Percentiles rank a stretch among this genome's conserved stretches.
These are phyloP conservation scores for Scenedesmus sp. DNA, from an alignment of 163 green algal species.

Conservation along the genomic window DNA sequence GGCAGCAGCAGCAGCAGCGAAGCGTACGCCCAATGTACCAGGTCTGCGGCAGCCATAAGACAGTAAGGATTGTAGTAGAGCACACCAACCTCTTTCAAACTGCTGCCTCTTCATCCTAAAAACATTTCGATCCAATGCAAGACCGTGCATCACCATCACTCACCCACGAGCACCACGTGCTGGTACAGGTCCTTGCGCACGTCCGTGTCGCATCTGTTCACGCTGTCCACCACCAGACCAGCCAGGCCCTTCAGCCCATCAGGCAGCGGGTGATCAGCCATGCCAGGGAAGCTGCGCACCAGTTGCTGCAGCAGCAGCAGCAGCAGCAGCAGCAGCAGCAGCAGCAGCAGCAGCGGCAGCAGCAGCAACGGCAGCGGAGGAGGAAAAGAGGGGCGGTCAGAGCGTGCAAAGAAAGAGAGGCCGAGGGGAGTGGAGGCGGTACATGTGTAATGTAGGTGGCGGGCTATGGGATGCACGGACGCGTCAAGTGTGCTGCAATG, in stretches of 20 bases:
- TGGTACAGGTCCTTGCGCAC: slow-evolving; percentile 92
- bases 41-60: neutral
- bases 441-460: too few relatives aligned
- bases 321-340: neutral
- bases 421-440: too few relatives aligned
- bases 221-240: slow-evolving; percentile 35
- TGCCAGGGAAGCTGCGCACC: slow-evolving; percentile 50
- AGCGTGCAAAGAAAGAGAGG: neutral
- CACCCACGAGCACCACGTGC: slow-evolving; percentile 84
- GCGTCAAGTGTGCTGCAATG: too few relatives aligned
- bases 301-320: slow-evolving; percentile 34
- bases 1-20: too few relatives aligned
- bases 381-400: neutral
- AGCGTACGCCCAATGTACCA: neutral
- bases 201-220: slow-evolving; percentile 83
- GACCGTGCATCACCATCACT: neutral
- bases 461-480: too few relatives aligned
- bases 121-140: too few relatives aligned
- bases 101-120: too few relatives aligned
- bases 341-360: slow-evolving; percentile 32
- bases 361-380: neutral
- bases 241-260: slow-evolving; percentile 43
- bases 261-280: slow-evolving; percentile 24
- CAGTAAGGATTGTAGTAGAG: too few relatives aligned
- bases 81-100: too few relatives aligned